These are phyloP conservation scores for Inonotus hispidus DNA, from an alignment of 1,284 basidiomycete species.

Conservation along the genomic window DNA sequence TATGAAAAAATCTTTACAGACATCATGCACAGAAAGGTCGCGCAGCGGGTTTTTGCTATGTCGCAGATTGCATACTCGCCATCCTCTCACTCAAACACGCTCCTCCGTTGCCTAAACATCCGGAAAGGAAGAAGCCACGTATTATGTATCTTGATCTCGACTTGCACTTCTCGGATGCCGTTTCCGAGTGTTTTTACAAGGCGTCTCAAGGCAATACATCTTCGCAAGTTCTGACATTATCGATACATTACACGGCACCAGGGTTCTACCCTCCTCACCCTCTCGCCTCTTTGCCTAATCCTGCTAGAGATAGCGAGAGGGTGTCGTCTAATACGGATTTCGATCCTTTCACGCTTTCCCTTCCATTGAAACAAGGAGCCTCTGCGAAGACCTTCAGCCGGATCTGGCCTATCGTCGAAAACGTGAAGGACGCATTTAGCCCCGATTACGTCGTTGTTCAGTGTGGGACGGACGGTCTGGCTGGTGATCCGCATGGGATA, in stretches of 20 bases:
- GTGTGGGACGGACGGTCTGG: slow-evolving; percentile 82
- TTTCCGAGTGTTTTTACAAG: slow-evolving; percentile 69
- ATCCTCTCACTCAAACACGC: slow-evolving; percentile 54
- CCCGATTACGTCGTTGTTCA: slow-evolving; percentile 83
- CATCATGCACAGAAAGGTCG: slow-evolving; percentile 72
- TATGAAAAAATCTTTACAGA: slow-evolving; percentile 30
- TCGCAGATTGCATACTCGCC: slow-evolving; percentile 84
- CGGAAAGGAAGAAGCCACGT: slow-evolving; percentile 43
- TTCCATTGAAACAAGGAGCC: slow-evolving; percentile 69
- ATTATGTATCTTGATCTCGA: slow-evolving; percentile 92
- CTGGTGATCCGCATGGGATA: slow-evolving; percentile 73
- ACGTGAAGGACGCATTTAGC: slow-evolving; percentile 53
- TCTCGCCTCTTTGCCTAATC: slow-evolving; percentile 45
- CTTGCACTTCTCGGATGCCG: slow-evolving; percentile 87
- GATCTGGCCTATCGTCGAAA: slow-evolving; percentile 61
- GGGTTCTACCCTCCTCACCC: slow-evolving; percentile 78
- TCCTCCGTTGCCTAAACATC: slow-evolving; percentile 11
- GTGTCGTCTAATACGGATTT: slow-evolving; percentile 34
- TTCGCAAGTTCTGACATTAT: slow-evolving; percentile 72
- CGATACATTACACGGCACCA: slow-evolving; percentile 75
- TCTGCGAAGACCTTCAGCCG: slow-evolving; percentile 53
- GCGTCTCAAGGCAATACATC: slow-evolving; percentile 29
- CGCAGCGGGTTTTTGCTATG: slow-evolving; percentile 90
- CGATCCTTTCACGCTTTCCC: slow-evolving; percentile 72
- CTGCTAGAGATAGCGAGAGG: too few species aligned